Base-by-base conservation (phyloP, 78 protist genomes). In the Neovahlkampfia damariscottae region DNA sequence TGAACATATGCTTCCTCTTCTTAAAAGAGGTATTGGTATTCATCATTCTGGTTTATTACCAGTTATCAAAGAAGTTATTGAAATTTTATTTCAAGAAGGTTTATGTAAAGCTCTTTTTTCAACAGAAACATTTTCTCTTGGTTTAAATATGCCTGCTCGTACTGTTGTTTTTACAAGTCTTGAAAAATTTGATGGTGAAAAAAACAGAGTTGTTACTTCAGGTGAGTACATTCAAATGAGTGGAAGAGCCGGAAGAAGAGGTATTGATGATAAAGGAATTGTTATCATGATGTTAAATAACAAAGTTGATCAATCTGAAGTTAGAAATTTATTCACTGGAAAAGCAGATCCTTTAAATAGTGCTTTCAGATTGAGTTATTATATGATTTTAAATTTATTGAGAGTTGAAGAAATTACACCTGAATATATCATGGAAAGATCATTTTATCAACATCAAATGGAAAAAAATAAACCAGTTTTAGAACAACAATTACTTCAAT, bases 221-320 rank as follows among this genome's bases (percentile, higher is more conserved):
- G 93, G 91, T 6, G 96, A 92, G 77, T 92, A 88, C 84, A 90
- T 87, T 29, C 96, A 92, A 40, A 86, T 85, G 92, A 41, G 84
- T 8, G 96, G 96, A 29, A 72, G 96, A 0, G 94, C 97, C 0
- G 97, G 97, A 10, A 77, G 97, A 31, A 78, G 96, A 0, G 94
- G 94, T 2, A 37, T 87, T 38, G 94, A 90, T 78, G 67, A 76
- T 36, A 71, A 78, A 0, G 97, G 97, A 66, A 82, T 93, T 8
- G 96, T 93, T 35, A 85, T 93, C 38, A 5, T 89, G 66, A 89
- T 95, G 94, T 82, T 88, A 19, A 94, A 93, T 41, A 95, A 94
- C 75, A 67, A 79, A 72, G 68, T 93, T 78, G 95, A 91, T 71
- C 90, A 89, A 0, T 80, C 40, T 0, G 88, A 74, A 6, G 80